Evolutionary conservation across 106 monocot species (phyloP).

Genomic region (Vanilla planifolia): DNA sequence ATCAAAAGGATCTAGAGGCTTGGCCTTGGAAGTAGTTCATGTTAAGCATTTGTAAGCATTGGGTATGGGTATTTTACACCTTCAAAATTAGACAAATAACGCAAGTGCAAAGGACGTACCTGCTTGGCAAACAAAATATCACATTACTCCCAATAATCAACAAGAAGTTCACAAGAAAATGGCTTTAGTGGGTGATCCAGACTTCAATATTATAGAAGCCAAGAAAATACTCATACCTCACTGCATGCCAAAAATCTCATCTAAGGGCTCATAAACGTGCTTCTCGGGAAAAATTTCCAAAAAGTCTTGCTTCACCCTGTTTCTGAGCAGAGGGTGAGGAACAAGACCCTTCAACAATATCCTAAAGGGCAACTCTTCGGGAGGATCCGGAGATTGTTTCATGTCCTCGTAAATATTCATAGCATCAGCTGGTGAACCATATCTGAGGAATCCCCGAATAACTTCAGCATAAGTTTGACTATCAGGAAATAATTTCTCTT

Average conservation of each 20-base stretch:
- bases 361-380: slow-evolving; percentile 85
- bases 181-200: no score
- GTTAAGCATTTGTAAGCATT: no score
- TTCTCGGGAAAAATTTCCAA: slow-evolving; percentile 89
- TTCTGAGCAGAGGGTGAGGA: slow-evolving; percentile 77
- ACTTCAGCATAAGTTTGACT: slow-evolving; percentile 92
- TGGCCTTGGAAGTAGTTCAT: no score
- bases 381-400: slow-evolving; percentile 86
- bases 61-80: no score
- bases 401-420: slow-evolving; percentile 99
- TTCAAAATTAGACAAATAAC: no score
- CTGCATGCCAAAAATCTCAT: slow-evolving; percentile 83
- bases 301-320: slow-evolving; percentile 90
- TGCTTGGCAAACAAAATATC: no score
- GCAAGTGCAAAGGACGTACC: no score
- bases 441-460: slow-evolving; percentile 83
- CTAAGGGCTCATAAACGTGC: slow-evolving; percentile 94
- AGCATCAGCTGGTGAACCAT: slow-evolving; percentile 91
- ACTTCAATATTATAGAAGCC: no score
- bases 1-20: no score
- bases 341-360: slow-evolving; percentile 86
- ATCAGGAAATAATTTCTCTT: slow-evolving; percentile 77
- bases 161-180: no score
- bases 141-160: no score
- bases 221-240: no score